Conservation (phyloP, 495 filamentous ascomycete species). For the Daldinia loculata region DNA sequence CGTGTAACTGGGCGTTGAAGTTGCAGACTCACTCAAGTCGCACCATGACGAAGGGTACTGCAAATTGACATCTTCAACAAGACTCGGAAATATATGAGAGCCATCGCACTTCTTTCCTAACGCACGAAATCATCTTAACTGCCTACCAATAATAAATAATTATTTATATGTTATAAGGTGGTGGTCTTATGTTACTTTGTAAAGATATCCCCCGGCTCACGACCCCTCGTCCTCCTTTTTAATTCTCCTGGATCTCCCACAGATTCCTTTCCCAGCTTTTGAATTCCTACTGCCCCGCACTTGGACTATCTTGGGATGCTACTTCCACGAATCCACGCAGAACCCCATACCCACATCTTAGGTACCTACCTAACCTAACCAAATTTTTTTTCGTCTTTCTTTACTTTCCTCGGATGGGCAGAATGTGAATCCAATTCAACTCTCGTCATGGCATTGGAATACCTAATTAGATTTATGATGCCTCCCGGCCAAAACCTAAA, state of each 20-base stretch:
- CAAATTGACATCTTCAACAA: neutral
- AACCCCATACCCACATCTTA: slow-evolving; percentile 33
- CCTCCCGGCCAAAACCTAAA: slow-evolving; percentile 1
- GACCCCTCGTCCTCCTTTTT: slow-evolving; percentile 37
- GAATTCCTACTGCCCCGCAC: slow-evolving; percentile 40
- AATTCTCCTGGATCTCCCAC: slow-evolving; percentile 36
- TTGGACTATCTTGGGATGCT: slow-evolving; percentile 37
- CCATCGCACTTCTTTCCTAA: neutral
- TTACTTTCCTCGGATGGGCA: neutral
- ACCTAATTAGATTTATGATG: neutral
- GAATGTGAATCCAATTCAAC: slow-evolving; percentile 11
- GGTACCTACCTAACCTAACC: neutral
- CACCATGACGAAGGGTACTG: neutral
- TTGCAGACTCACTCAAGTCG: neutral
- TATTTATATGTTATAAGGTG: slow-evolving; percentile 5
- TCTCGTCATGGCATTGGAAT: slow-evolving; percentile 11
- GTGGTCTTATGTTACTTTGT: neutral
- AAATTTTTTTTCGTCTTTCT: neutral
- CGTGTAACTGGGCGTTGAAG: slow-evolving; percentile 27
- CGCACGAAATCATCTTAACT: neutral
- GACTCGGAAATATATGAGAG: neutral
- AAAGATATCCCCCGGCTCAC: slow-evolving; percentile 15
- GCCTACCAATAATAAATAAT: neutral
- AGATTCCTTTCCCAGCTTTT: slow-evolving; percentile 39
- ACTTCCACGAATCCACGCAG: slow-evolving; percentile 27